phyloP scores from a whole-genome alignment of 2,329 filamentous ascomycete species.

The Sporothrix schenckii region DNA sequence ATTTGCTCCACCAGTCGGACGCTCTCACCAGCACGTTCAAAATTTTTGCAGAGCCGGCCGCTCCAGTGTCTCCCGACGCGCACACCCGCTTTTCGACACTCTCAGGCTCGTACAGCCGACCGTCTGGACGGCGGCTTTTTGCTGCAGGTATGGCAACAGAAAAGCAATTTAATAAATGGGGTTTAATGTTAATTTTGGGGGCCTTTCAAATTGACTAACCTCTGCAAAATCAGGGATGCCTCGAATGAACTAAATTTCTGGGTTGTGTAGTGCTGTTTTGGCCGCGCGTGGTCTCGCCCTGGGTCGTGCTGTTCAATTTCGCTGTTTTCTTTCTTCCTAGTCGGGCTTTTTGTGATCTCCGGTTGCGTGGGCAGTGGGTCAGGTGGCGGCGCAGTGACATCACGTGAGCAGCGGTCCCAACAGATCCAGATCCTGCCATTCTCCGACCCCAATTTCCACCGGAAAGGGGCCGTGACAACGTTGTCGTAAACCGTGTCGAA shows the following conservation, averaged over 20 bases:
- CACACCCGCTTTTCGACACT: background rate
- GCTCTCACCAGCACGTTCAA: background rate
- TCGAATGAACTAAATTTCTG: constrained; percentile 19
- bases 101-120: background rate
- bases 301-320: constrained; percentile 4
- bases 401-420: constrained; percentile 29
- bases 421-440: constrained; percentile 21
- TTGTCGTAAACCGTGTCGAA: background rate
- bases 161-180: constrained; percentile 21
- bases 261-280: constrained; percentile 13
- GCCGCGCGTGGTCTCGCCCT: constrained; percentile 9
- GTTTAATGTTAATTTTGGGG: constrained; percentile 20
- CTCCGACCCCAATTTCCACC: constrained; percentile 21
- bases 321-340: constrained; percentile 30
- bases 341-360: constrained; percentile 24
- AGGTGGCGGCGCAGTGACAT: constrained; percentile 21
- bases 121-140: constrained; percentile 4
- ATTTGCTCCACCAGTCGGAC: constrained; percentile 6
- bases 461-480: constrained; percentile 17
- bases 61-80: constrained; percentile 6
- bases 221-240: background rate
- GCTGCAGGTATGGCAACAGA: constrained; percentile 7
- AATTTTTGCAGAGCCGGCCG: constrained; percentile 7
- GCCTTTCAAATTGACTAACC: background rate
- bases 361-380: constrained; percentile 24